Evolutionary conservation across 345 rosid species (phyloP).

Genomic region (Garcia nutans): DNA sequence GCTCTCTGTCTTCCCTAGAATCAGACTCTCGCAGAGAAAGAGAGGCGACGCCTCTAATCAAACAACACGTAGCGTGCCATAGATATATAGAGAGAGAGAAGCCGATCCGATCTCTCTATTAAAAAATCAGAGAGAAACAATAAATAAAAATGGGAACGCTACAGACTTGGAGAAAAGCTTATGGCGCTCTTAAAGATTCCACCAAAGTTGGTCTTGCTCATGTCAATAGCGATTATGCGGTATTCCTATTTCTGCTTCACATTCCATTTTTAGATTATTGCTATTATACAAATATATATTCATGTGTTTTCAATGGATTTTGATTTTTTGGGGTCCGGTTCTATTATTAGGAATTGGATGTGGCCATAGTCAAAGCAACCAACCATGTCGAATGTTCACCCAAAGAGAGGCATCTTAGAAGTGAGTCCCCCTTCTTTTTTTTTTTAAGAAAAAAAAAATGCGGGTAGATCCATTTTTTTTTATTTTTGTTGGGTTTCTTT

Average conservation of each 20-base stretch:
- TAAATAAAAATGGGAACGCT: slow-evolving; percentile 69
- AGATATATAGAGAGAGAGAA: background rate
- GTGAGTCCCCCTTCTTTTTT: slow-evolving; percentile 38
- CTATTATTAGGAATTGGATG: slow-evolving; percentile 82
- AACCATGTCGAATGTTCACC: slow-evolving; percentile 98
- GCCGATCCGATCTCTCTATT: background rate
- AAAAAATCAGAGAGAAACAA: background rate
- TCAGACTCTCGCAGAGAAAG: background rate
- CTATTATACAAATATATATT: background rate
- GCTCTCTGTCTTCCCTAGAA: background rate
- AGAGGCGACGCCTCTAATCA: slow-evolving; percentile 9
- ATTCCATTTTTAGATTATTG: background rate
- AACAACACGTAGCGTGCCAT: slow-evolving; percentile 25
- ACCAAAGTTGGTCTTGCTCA: slow-evolving; percentile 99
- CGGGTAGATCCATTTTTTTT: slow-evolving; percentile 26
- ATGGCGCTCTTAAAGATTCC: slow-evolving; percentile 91
- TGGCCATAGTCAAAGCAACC: slow-evolving; percentile 94
- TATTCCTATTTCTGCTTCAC: slow-evolving; percentile 22
- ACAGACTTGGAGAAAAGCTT: slow-evolving; percentile 93
- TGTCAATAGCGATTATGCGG: slow-evolving; percentile 97
- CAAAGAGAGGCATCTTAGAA: slow-evolving; percentile 88
- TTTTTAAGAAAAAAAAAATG: background rate
- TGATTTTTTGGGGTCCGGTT: slow-evolving; percentile 19
- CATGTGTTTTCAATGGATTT: slow-evolving; percentile 16
- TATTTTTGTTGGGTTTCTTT: background rate